These are phyloP conservation scores for Pouteria campechiana DNA, from an alignment of 179 eudicot genomes.

Conservation along the genomic window DNA sequence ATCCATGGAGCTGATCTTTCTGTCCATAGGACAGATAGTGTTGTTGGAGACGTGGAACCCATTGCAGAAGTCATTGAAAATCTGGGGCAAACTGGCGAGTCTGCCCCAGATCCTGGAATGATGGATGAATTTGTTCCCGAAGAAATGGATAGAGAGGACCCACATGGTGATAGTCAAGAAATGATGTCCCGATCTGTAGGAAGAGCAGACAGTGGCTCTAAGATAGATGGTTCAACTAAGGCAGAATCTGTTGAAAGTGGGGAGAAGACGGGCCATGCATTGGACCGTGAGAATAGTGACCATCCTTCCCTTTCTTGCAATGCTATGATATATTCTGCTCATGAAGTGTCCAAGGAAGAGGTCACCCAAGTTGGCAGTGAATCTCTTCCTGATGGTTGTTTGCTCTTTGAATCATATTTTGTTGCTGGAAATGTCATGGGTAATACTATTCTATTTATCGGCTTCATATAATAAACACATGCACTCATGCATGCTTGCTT, in stretches of 20 bases:
- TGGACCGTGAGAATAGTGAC: constrained; percentile 51
- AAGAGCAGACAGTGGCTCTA: constrained; percentile 97
- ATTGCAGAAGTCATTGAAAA: constrained; percentile 88
- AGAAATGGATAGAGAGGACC: constrained; percentile 79
- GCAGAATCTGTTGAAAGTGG: constrained; percentile 95
- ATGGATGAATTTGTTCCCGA: constrained; percentile 74
- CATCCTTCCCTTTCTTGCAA: constrained; percentile 98
- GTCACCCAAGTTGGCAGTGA: constrained; percentile 73
- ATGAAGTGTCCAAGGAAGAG: constrained; percentile 93
- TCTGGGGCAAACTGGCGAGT: constrained; percentile 94
- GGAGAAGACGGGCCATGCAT: constrained; percentile 65
- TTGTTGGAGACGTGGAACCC: constrained; percentile 89
- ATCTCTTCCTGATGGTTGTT: constrained; percentile 53
- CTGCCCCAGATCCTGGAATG: constrained; percentile 55
- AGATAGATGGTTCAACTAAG: constrained; percentile 77
- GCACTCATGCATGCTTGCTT: too few species aligned
- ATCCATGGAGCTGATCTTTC: constrained; percentile 80
- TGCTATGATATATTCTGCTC: constrained; percentile 83
- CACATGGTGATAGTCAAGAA: constrained; percentile 93
- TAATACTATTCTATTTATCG: constrained; percentile 9
- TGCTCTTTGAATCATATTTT: constrained; percentile 47
- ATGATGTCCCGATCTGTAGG: constrained; percentile 63
- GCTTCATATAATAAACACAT: too few species aligned
- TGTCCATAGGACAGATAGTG: constrained; percentile 80
- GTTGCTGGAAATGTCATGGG: constrained; percentile 62